These are phyloP conservation scores for Phialophora expanda DNA, from an alignment of 2,329 filamentous ascomycete species.

Conservation along the genomic window DNA sequence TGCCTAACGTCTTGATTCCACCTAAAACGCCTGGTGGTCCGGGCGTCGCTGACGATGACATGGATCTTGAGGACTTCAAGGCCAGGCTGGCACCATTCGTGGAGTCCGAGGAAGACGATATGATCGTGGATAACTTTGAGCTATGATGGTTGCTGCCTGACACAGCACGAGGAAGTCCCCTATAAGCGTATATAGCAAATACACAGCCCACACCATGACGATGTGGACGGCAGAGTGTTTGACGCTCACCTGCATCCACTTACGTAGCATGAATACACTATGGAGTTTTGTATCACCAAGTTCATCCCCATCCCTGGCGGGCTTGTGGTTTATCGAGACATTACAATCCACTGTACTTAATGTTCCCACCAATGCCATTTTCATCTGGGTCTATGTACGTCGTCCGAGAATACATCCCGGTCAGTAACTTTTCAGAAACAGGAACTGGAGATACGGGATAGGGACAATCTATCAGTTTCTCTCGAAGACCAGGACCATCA, in stretches of 20 bases:
- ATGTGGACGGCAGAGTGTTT: not conserved
- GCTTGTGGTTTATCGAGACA: not conserved
- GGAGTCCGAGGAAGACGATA: slow-evolving; percentile 34
- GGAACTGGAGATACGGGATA: no score
- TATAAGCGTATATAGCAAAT: not conserved
- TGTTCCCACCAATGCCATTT: not conserved
- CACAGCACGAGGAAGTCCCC: not conserved
- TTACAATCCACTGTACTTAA: not conserved
- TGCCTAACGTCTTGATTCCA: slow-evolving; percentile 75
- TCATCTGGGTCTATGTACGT: not conserved
- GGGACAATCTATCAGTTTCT: not conserved
- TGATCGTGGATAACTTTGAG: slow-evolving; percentile 28
- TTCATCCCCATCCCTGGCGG: not conserved
- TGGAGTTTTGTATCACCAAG: not conserved
- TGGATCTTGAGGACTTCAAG: slow-evolving; percentile 66
- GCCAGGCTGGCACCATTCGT: slow-evolving; percentile 58
- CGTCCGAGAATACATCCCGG: not conserved
- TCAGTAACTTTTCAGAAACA: not conserved
- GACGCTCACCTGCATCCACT: not conserved
- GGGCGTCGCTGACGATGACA: slow-evolving; percentile 46
- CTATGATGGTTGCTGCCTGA: slow-evolving; percentile 13
- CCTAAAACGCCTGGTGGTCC: slow-evolving; percentile 61
- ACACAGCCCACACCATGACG: not conserved
- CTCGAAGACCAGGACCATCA: not conserved
- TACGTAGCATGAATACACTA: not conserved